Conservation (phyloP, 768 basidiomycete genomes). For the Leucocoprinus leucothites region DNA sequence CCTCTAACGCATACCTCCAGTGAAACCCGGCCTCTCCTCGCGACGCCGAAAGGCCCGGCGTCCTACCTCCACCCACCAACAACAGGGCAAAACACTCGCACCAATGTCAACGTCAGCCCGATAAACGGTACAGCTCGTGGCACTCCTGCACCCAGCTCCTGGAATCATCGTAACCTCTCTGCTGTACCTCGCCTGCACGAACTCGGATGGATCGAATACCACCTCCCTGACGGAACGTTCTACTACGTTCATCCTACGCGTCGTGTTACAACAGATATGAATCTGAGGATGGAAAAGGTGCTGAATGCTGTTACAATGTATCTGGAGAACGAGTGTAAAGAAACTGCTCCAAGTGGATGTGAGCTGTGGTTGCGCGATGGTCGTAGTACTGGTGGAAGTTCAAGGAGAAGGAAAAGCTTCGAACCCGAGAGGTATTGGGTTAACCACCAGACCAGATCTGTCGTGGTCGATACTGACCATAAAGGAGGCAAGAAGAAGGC, state of each 20-base stretch:
- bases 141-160: background rate
- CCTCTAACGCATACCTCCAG: conserved; percentile 24
- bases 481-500: conserved; percentile 19
- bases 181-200: conserved; percentile 37
- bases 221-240: conserved; percentile 66
- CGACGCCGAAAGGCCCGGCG: conserved; percentile 20
- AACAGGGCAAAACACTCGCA: conserved; percentile 16
- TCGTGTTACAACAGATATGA: conserved; percentile 67
- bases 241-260: conserved; percentile 69
- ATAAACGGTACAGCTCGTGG: conserved; percentile 7
- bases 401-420: conserved; percentile 22
- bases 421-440: conserved; percentile 55
- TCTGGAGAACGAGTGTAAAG: conserved; percentile 31
- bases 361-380: conserved; percentile 64
- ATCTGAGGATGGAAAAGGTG: conserved; percentile 50
- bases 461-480: conserved; percentile 36
- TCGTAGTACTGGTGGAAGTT: conserved; percentile 15
- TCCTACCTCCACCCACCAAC: conserved; percentile 26
- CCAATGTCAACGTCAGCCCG: conserved; percentile 4
- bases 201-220: conserved; percentile 74
- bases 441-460: conserved; percentile 56
- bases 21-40: conserved; percentile 52
- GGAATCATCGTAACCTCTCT: conserved; percentile 22
- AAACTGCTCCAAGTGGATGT: conserved; percentile 32
- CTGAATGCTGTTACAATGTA: conserved; percentile 50